A percentile compares a stretch with the other conserved stretches of the same genome.
phyloP scores from a whole-genome alignment of 768 basidiomycete genomes.

The Leccinum subgranulosum region DNA sequence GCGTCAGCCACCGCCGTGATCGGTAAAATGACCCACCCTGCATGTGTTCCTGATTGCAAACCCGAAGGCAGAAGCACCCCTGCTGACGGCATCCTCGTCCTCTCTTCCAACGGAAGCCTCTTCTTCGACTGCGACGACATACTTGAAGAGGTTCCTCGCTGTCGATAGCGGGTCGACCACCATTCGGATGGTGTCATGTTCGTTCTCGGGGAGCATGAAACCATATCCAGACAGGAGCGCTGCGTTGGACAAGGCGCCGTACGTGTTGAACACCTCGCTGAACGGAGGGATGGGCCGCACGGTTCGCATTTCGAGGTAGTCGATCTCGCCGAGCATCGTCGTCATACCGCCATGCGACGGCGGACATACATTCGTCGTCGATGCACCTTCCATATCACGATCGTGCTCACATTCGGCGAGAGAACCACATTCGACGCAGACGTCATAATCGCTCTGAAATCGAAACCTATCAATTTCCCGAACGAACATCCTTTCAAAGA shows the following conservation, averaged over 20 bases:
- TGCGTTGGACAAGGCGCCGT: slow-evolving; percentile 65
- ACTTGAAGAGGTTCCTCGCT: slow-evolving; percentile 9
- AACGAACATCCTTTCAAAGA: slow-evolving; percentile 1
- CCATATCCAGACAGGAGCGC: slow-evolving; percentile 68
- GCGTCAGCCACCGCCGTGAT: slow-evolving; percentile 23
- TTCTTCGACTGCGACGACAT: slow-evolving; percentile 11
- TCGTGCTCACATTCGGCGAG: slow-evolving; percentile 69
- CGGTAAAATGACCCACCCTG: slow-evolving; percentile 22
- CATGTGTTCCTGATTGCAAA: slow-evolving; percentile 23
- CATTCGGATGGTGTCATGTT: slow-evolving; percentile 51
- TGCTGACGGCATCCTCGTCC: slow-evolving; percentile 17
- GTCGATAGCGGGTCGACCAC: slow-evolving; percentile 22
- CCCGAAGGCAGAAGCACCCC: slow-evolving; percentile 3
- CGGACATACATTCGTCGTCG: slow-evolving; percentile 2
- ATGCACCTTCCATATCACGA: slow-evolving; percentile 20
- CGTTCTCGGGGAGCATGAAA: slow-evolving; percentile 71
- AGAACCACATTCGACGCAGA: slow-evolving; percentile 71
- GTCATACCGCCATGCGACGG: slow-evolving; percentile 12
- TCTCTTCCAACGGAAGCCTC: slow-evolving; percentile 1
- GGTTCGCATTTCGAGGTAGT: slow-evolving; percentile 66
- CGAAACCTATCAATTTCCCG: slow-evolving; percentile 9
- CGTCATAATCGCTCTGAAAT: slow-evolving; percentile 65
- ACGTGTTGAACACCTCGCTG: slow-evolving; percentile 74
- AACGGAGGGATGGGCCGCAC: slow-evolving; percentile 47
- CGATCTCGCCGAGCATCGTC: slow-evolving; percentile 23